Percentiles rank a stretch among this genome's conserved stretches.
Conservation (phyloP, 164 flowering plant species). For the Aristolochia contorta region DNA sequence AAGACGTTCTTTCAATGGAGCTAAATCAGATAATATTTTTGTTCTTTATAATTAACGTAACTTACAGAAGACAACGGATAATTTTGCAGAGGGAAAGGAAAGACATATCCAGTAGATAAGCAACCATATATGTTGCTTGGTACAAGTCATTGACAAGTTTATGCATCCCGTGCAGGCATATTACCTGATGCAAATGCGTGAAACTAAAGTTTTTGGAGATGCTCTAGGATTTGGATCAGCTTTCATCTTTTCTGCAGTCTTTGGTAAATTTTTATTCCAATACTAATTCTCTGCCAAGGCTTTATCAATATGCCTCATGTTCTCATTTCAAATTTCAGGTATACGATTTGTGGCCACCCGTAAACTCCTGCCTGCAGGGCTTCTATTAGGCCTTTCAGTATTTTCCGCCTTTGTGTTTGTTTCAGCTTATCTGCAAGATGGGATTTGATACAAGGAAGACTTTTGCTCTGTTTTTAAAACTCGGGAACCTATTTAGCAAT, state of each 20-base stretch:
- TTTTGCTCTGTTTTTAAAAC: background rate
- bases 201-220: constrained; percentile 30
- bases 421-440: constrained; percentile 29
- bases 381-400: constrained; percentile 28
- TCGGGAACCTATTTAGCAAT: too few relatives aligned
- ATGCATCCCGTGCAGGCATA: constrained; percentile 21
- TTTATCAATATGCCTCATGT: background rate
- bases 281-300: background rate
- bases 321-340: constrained; percentile 20
- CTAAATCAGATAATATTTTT: too few relatives aligned
- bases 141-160: background rate
- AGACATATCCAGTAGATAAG: background rate
- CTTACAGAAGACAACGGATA: too few relatives aligned
- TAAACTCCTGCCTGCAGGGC: constrained; percentile 24
- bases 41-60: too few relatives aligned
- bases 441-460: constrained; percentile 6
- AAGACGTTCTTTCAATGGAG: too few relatives aligned
- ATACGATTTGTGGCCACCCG: constrained; percentile 38
- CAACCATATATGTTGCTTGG: background rate
- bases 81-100: too few relatives aligned
- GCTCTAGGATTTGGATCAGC: constrained; percentile 45
- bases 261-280: constrained; percentile 26
- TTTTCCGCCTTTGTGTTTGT: constrained; percentile 24
- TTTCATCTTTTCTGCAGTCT: constrained; percentile 34
- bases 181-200: constrained; percentile 35